These are phyloP conservation scores for Isoetes engelmannii DNA, from an alignment of 83 land plant genomes.

Conservation along the genomic window DNA sequence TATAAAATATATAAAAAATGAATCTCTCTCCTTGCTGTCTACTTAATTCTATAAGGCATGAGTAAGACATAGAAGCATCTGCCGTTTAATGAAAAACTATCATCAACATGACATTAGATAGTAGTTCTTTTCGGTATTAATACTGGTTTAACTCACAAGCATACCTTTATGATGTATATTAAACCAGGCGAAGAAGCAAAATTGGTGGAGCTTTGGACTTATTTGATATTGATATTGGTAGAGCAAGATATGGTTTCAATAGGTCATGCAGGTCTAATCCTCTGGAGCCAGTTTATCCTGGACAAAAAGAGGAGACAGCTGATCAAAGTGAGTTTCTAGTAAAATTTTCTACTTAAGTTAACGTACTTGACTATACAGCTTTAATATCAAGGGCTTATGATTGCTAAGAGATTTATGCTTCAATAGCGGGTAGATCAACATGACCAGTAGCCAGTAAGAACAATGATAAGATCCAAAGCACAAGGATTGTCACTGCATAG, in stretches of 20 bases:
- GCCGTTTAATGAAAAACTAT: not conserved
- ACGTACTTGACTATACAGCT: too few species aligned
- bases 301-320: slow-evolving; percentile 24
- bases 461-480: too few species aligned
- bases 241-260: slow-evolving; percentile 16
- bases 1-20: too few species aligned
- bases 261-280: slow-evolving; percentile 24
- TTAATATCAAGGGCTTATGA: too few species aligned
- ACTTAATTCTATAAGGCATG: not conserved
- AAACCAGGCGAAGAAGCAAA: slow-evolving; percentile 15
- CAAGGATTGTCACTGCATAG: too few species aligned
- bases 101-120: not conserved
- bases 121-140: not conserved
- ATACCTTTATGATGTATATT: not conserved
- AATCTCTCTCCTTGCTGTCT: too few species aligned
- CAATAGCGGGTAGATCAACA: too few species aligned
- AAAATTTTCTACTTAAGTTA: too few species aligned
- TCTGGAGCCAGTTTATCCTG: slow-evolving; percentile 28
- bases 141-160: not conserved
- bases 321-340: slow-evolving; percentile 20
- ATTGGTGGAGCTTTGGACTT: slow-evolving; percentile 17
- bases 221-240: slow-evolving; percentile 27
- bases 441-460: too few species aligned
- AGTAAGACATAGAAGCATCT: not conserved
- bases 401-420: too few species aligned